A percentile compares a stretch with the other conserved stretches of the same genome.
Conservation (phyloP, 768 basidiomycete species). For the Tubosaeta sp. region DNA sequence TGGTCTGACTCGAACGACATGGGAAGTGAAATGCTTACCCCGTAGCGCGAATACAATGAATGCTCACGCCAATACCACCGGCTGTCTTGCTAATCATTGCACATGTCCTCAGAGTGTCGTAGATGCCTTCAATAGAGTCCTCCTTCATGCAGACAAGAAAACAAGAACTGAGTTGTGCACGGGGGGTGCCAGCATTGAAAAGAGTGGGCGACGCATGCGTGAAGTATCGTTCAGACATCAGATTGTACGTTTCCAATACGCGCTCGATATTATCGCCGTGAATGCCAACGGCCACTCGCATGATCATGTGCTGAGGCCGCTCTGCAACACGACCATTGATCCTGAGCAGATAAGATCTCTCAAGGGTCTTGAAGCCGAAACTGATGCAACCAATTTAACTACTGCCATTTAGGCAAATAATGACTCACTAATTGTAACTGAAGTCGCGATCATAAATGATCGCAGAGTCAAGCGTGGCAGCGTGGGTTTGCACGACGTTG, state of each 20-base stretch:
- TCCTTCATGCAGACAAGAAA: constrained; percentile 99
- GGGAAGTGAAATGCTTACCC: constrained; percentile 48
- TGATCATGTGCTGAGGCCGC: constrained; percentile 97
- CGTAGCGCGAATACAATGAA: constrained; percentile 95
- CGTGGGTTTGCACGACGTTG: constrained; percentile 74
- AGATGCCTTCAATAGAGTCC: constrained; percentile 98
- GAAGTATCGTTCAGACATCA: constrained; percentile 98
- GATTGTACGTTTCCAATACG: constrained; percentile 86
- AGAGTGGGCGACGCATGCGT: constrained; percentile 97
- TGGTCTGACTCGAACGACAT: neutral
- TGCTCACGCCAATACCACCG: constrained; percentile 93
- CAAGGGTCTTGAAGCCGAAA: constrained; percentile 99
- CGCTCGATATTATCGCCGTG: constrained; percentile 87
- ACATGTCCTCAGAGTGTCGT: constrained; percentile 96
- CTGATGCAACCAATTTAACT: constrained; percentile 32
- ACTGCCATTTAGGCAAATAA: neutral
- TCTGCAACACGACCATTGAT: constrained; percentile 94
- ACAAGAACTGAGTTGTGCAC: constrained; percentile 93
- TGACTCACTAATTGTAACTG: constrained; percentile 85
- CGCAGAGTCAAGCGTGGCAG: constrained; percentile 81
- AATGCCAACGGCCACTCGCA: constrained; percentile 98
- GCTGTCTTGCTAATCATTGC: constrained; percentile 99
- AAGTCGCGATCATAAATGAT: constrained; percentile 99
- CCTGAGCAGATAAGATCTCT: constrained; percentile 93
- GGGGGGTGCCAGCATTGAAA: constrained; percentile 96